Conservation (phyloP, 768 basidiomycete genomes). For the Mycena vitilis region DNA sequence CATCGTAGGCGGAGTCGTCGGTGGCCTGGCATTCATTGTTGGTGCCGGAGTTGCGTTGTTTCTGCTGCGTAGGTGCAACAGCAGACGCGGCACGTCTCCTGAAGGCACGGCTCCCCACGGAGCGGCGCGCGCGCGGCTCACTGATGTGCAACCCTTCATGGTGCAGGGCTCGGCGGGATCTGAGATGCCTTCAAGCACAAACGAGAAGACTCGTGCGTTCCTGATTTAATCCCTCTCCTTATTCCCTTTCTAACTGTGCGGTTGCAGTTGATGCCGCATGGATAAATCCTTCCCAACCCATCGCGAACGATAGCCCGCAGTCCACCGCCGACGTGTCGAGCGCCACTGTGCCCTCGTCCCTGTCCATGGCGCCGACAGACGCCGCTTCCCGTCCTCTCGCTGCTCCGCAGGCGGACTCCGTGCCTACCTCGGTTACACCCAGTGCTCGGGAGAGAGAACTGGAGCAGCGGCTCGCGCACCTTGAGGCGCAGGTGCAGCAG, state of each 20-base stretch:
- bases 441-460: slow-evolving; percentile 11
- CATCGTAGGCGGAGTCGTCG: slow-evolving; percentile 16
- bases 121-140: too few species aligned
- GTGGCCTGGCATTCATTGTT: background rate
- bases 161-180: too few species aligned
- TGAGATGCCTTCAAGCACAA: too few species aligned
- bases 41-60: background rate
- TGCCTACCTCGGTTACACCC: too few species aligned
- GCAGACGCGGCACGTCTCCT: too few species aligned
- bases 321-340: background rate
- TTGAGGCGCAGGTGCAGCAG: slow-evolving; percentile 33
- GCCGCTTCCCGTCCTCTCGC: too few species aligned
- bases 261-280: slow-evolving; percentile 1
- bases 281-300: background rate
- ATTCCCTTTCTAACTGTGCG: too few species aligned
- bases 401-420: background rate
- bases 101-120: too few species aligned
- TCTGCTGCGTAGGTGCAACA: background rate
- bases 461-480: slow-evolving; percentile 15
- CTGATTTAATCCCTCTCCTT: too few species aligned
- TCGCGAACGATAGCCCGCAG: background rate
- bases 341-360: background rate
- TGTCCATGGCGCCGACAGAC: background rate
- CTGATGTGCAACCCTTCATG: too few species aligned
- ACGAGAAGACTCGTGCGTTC: too few species aligned